phyloP scores from a whole-genome alignment of 148 eudicot genomes.

The Fallopia convolvulus region DNA sequence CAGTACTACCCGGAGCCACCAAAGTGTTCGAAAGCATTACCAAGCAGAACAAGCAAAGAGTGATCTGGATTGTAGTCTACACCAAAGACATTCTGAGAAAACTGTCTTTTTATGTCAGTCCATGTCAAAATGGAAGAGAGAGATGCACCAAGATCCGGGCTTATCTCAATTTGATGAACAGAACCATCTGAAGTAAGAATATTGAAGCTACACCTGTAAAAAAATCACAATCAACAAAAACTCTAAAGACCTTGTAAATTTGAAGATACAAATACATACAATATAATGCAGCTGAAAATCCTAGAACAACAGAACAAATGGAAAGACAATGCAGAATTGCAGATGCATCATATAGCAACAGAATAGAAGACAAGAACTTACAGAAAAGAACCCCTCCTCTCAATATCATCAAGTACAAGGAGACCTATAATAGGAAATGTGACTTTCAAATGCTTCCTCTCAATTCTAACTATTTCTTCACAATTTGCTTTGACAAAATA shows the following conservation, averaged over 20 bases:
- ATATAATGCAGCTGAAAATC: not conserved
- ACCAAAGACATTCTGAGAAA: conserved; percentile 44
- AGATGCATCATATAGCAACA: not conserved
- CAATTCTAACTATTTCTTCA: conserved; percentile 76
- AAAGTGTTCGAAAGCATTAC: conserved; percentile 35
- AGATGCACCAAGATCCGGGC: conserved; percentile 70
- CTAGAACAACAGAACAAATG: not conserved
- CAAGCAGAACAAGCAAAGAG: conserved; percentile 60
- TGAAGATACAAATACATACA: not conserved
- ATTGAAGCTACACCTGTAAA: conserved; percentile 74
- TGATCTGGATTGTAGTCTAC: conserved; percentile 45
- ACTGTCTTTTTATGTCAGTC: conserved; percentile 38
- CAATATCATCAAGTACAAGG: conserved; percentile 43
- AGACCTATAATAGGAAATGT: conserved; percentile 54
- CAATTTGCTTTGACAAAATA: conserved; percentile 86
- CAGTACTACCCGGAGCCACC: conserved; percentile 28
- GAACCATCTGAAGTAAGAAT: conserved; percentile 75
- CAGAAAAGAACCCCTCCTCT: conserved; percentile 50
- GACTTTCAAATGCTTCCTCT: conserved; percentile 48
- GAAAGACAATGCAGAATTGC: not conserved
- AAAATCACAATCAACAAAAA: conserved; percentile 15
- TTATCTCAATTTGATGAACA: conserved; percentile 69
- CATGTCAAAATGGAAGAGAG: conserved; percentile 42
- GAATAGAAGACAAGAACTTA: conserved; percentile 32
- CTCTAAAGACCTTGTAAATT: not conserved